A percentile compares a stretch with the other conserved stretches of the same genome.
Evolutionary conservation across 164 flowering plant species (phyloP).

Genomic region (Amborella trichopoda): DNA sequence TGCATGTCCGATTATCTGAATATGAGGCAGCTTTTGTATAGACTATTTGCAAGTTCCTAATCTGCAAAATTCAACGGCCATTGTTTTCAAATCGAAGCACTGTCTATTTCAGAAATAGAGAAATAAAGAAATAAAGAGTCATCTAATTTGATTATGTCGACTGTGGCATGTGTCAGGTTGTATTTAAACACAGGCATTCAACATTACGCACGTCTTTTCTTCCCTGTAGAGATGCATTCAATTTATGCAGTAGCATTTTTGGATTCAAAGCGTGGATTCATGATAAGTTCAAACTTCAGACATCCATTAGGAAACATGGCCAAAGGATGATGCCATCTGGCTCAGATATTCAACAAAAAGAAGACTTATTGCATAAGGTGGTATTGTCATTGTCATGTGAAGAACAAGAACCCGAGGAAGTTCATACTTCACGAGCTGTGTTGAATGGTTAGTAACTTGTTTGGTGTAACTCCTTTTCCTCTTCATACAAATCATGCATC

Average conservation of each 20-base stretch:
- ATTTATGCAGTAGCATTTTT: slow-evolving; percentile 21
- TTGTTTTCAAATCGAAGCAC: too few relatives aligned
- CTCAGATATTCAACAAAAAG: slow-evolving; percentile 18
- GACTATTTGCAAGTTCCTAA: too few relatives aligned
- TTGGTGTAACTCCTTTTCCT: not conserved
- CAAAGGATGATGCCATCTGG: slow-evolving; percentile 11
- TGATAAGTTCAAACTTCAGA: slow-evolving; percentile 17
- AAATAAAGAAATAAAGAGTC: too few relatives aligned
- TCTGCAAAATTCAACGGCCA: too few relatives aligned
- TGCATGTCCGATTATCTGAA: too few relatives aligned
- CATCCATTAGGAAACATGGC: slow-evolving; percentile 8
- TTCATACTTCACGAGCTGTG: not conserved
- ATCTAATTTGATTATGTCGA: too few relatives aligned
- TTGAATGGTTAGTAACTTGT: slow-evolving; percentile 10
- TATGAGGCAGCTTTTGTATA: too few relatives aligned
- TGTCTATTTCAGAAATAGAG: too few relatives aligned
- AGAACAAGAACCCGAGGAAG: slow-evolving; percentile 7
- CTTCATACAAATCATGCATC: not conserved
- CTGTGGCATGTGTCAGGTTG: slow-evolving; percentile 8
- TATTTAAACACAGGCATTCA: slow-evolving; percentile 3
- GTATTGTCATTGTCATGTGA: slow-evolving; percentile 10
- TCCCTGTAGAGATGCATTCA: slow-evolving; percentile 11
- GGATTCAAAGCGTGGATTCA: slow-evolving; percentile 27
- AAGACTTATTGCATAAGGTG: slow-evolving; percentile 6
- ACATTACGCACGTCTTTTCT: slow-evolving; percentile 10